Conservation (phyloP, 1,139 yeast species). For the Yamadazyma jaroonii region DNA sequence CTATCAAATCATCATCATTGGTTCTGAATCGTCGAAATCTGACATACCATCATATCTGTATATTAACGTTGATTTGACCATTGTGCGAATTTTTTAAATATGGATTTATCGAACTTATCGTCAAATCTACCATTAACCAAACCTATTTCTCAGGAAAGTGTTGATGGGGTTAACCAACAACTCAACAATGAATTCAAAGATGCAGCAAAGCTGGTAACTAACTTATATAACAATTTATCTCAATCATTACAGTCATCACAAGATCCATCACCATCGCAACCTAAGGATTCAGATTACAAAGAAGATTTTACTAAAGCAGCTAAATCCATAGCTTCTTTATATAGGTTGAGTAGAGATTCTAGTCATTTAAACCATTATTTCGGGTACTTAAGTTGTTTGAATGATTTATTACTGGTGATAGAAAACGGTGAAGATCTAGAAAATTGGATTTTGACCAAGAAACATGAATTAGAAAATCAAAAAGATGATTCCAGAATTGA, state of each 20-base stretch:
- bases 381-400: slow-evolving; percentile 57
- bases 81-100: slow-evolving; percentile 20
- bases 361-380: slow-evolving; percentile 40
- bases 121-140: slow-evolving; percentile 48
- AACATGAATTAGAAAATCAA: slow-evolving; percentile 41
- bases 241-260: not conserved
- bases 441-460: slow-evolving; percentile 50
- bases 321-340: slow-evolving; percentile 60
- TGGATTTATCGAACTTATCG: slow-evolving; percentile 59
- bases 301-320: slow-evolving; percentile 63
- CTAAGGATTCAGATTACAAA: slow-evolving; percentile 17
- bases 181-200: slow-evolving; percentile 40
- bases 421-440: slow-evolving; percentile 49
- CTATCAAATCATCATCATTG: too few species aligned
- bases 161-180: slow-evolving; percentile 43
- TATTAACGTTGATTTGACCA: slow-evolving; percentile 72
- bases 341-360: slow-evolving; percentile 50
- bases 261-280: not conserved
- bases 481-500: not conserved
- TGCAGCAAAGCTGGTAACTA: slow-evolving; percentile 46
- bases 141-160: slow-evolving; percentile 42
- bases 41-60: slow-evolving; percentile 70
- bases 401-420: slow-evolving; percentile 51
- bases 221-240: slow-evolving; percentile 30
- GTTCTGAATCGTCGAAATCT: too few species aligned